These are phyloP conservation scores for Botrytis squamosa DNA, from an alignment of 2,329 filamentous ascomycete species.

Conservation along the genomic window DNA sequence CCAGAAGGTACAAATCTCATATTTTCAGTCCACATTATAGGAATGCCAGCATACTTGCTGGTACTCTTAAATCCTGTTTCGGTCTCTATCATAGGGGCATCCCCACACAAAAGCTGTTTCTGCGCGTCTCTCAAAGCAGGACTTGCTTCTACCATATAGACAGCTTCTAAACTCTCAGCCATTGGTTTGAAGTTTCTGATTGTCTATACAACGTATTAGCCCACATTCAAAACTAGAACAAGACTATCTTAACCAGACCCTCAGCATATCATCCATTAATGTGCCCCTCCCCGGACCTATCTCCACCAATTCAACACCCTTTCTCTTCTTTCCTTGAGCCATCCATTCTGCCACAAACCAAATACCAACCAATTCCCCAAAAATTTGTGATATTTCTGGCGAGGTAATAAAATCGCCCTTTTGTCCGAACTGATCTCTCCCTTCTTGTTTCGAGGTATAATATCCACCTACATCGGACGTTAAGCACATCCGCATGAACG, in stretches of 20 bases:
- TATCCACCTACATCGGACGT: conserved; percentile 90
- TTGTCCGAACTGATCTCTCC: conserved; percentile 83
- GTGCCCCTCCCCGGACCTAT: conserved; percentile 92
- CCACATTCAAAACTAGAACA: conserved; percentile 20
- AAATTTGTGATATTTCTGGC: conserved; percentile 95
- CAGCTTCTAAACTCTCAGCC: conserved; percentile 72
- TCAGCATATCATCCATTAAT: conserved; percentile 92
- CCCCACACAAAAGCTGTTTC: conserved; percentile 76
- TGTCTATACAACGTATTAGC: conserved; percentile 54
- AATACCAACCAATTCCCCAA: conserved; percentile 89
- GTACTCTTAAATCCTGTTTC: conserved; percentile 71
- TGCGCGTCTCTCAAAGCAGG: conserved; percentile 73
- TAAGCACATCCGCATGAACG: conserved; percentile 98
- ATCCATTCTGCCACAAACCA: conserved; percentile 99
- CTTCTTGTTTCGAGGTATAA: conserved; percentile 73
- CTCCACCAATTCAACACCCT: conserved; percentile 85
- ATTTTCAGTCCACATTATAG: conserved; percentile 86
- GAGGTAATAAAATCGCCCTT: conserved; percentile 96
- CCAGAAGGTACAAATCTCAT: conserved; percentile 33
- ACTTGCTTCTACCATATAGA: conserved; percentile 96
- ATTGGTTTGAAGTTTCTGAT: conserved; percentile 80
- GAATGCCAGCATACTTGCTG: conserved; percentile 70
- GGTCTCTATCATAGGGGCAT: conserved; percentile 65
- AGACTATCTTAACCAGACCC: conserved; percentile 54
- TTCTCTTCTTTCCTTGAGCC: conserved; percentile 72